Evolutionary conservation across 2,329 filamentous ascomycete species (phyloP), one percentile per base, ranked within the genome.

Genomic region (Triangularia setosa): DNA sequence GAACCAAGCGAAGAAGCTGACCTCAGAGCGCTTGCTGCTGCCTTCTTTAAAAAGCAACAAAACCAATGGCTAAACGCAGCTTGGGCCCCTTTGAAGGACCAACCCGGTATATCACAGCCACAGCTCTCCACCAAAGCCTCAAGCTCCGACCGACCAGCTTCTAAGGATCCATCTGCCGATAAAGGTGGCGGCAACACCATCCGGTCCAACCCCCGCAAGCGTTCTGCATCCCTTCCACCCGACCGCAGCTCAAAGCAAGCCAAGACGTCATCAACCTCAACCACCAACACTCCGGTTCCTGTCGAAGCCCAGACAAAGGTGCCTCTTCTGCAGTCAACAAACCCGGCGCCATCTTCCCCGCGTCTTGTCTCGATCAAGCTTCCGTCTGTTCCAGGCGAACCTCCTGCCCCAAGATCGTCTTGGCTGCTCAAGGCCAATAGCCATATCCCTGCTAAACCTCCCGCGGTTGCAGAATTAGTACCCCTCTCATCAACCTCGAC

Each of bases 31-130:
- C n/a, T 30, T 1, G 64, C 65, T 33, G 60, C 63, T 2, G 48
- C 48, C 30, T 68, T 67, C 40, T 68, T 65, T 44, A 55, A 59
- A 14, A 57, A 21, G 1, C 63, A 67, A 12, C 63, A 66, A 5
- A 64, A 63, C 23, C 62, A 23, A 25, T 30, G 60, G 27, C 9
- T 69, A 30, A 70, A 70, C 58, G 68, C 66, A 2, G 64, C 67
- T 4, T 59, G 60, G 18, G 64, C 69, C 3, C 65, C 69, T 1
- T n/a, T 35, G 8, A 62, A n/a, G 18, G 40, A 48, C 40, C 40
- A 23, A 9, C n/a, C 40, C 7, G 7, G n/a, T 44, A 6, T 30
- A 9, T 21, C 44, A 8, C 60, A 30, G 27, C 28, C 23, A 8
- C 12, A 28, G 4, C 23, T 53, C 24, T 12, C 18, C 6, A 33